Evolutionary conservation across 495 filamentous ascomycete species (phyloP).

Genomic region (Daldinia vernicosa): DNA sequence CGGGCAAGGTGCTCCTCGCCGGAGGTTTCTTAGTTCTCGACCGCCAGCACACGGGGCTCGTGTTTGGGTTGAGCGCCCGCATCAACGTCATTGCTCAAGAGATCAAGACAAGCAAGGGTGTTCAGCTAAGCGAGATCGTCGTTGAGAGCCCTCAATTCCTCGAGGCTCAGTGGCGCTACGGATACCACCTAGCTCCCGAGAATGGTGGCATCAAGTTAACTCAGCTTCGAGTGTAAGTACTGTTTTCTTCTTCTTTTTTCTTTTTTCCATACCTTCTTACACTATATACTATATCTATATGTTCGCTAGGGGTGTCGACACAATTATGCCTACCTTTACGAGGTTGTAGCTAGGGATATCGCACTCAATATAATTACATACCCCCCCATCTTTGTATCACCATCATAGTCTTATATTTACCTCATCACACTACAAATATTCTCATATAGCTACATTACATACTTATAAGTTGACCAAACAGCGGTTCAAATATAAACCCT

Average conservation of each 20-base stretch:
- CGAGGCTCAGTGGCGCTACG: constrained; percentile 86
- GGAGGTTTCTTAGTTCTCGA: constrained; percentile 97
- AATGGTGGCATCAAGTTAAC: constrained; percentile 79
- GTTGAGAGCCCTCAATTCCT: constrained; percentile 92
- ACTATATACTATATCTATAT: background rate
- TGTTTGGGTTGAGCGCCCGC: constrained; percentile 92
- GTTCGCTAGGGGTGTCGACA: background rate
- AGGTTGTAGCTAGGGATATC: background rate
- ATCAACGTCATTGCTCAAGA: constrained; percentile 86
- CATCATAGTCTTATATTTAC: constrained; percentile 15
- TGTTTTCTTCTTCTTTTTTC: constrained; percentile 22
- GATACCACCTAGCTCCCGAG: constrained; percentile 70
- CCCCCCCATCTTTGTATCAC: background rate
- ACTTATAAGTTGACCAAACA: constrained; percentile 26
- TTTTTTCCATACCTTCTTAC: background rate
- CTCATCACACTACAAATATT: constrained; percentile 6
- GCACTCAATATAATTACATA: background rate
- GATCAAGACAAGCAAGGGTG: constrained; percentile 63
- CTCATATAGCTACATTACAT: background rate
- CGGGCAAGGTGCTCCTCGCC: constrained; percentile 93
- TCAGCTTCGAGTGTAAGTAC: constrained; percentile 78
- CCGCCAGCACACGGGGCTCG: constrained; percentile 83
- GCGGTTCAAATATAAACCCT: constrained; percentile 47
- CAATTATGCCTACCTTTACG: background rate
- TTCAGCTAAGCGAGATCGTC: constrained; percentile 72